Evolutionary conservation across 2,329 filamentous ascomycete species (phyloP), one percentile per base, ranked within the genome.

Genomic region (Didymella sp.): DNA sequence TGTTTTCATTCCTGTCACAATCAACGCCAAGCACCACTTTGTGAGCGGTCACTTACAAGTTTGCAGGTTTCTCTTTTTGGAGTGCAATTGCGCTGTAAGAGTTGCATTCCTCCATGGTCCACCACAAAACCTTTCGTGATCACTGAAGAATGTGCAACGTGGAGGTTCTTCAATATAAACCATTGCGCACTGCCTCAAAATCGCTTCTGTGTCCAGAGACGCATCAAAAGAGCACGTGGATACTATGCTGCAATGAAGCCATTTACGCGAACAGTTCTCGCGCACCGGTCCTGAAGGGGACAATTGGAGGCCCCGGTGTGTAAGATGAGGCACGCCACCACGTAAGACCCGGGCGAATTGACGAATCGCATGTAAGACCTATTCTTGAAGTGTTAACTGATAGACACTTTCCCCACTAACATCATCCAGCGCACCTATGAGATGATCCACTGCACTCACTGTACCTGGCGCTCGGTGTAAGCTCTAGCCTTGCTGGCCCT

Each of bases 181-280:
- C 17, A 33, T 4, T 15, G 21, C 22, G 19, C 22, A 41, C 27
- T 38, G 35, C 43, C 28, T 31, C 28, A 33, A 12, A 43, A 24
- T 37, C 22, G 37, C n/a, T 17, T 13, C 17, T 27, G 7, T 12
- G 11, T 42, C 28, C 28, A 28, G 27, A 33, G 9, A 12, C 21
- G 19, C 30, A 21, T 43, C 28, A 25, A 46, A 27, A 44, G 6
- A 42, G 43, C 48, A 56, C 52, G 52, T 59, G 57, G 52, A 17
- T n/a, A 50, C 57, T 53, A 56, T 15, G 33, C 47, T 52, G 27
- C 48, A 59, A 52, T 11, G 17, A 37, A 49, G 37, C 52, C 49
- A 33, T 52, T 50, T 56, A 52, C 40, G 57, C 57, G 57, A 59
- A 48, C 30, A 12, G 21, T 44, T 49, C 25, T 56, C 41, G 45